Evolutionary conservation across 805 yeast species (phyloP).

Genomic region (Candida pseudofarinosa): DNA sequence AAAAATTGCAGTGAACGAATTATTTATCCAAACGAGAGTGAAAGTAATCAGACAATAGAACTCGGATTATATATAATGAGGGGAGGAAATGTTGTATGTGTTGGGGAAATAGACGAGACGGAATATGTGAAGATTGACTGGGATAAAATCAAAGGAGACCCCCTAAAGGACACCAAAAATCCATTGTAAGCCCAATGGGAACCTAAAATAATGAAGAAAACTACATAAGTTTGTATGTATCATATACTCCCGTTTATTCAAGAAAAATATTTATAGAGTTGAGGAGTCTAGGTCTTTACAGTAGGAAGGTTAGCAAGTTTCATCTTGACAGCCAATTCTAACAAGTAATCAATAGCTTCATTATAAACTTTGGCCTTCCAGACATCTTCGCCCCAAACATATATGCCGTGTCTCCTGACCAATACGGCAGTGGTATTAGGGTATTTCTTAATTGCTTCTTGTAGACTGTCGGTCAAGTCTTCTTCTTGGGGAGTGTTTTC

Average conservation of each 20-base stretch:
- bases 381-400: conserved; percentile 92
- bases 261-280: background rate
- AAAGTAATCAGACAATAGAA: conserved; percentile 36
- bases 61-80: conserved; percentile 52
- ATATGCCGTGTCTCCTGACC: conserved; percentile 90
- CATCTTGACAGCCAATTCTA: conserved; percentile 85
- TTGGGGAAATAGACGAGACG: conserved; percentile 49
- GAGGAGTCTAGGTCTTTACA: conserved; percentile 10
- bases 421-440: conserved; percentile 83
- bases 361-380: conserved; percentile 92
- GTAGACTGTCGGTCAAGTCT: conserved; percentile 65
- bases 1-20: conserved; percentile 49
- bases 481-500: conserved; percentile 90
- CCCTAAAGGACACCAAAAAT: conserved; percentile 37
- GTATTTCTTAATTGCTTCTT: conserved; percentile 58
- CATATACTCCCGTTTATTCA: background rate
- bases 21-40: conserved; percentile 38
- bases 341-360: conserved; percentile 86
- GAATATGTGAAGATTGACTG: conserved; percentile 41
- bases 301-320: conserved; percentile 62
- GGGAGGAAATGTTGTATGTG: conserved; percentile 56
- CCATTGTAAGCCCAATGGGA: conserved; percentile 20
- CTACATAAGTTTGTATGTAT: background rate
- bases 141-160: conserved; percentile 27
- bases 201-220: background rate